A percentile compares a stretch with the other conserved stretches of the same genome.
Conservation (phyloP, 306 rosid species). For the Biancaea sappan region DNA sequence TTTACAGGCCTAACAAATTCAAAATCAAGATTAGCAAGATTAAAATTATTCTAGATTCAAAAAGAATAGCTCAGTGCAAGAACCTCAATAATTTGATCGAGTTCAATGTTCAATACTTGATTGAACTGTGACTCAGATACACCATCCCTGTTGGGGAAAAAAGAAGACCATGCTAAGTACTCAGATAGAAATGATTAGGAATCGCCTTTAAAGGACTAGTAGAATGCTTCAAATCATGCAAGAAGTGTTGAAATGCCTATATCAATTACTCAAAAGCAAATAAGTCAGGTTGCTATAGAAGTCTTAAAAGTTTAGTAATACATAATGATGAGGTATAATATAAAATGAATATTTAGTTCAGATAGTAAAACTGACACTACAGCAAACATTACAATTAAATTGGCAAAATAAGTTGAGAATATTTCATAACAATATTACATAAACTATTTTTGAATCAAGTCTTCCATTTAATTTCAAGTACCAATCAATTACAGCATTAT, state of each 20-base stretch:
- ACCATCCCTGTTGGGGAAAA: slow-evolving; percentile 70
- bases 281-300: not conserved
- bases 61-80: not conserved
- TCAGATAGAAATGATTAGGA: not conserved
- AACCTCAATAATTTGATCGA: slow-evolving; percentile 84
- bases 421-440: too few species aligned
- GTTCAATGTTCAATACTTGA: slow-evolving; percentile 82
- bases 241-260: not conserved
- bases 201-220: not conserved
- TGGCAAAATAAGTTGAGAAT: too few species aligned
- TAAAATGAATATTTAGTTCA: not conserved
- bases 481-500: too few species aligned
- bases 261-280: not conserved
- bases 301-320: not conserved
- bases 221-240: not conserved
- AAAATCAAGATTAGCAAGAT: not conserved
- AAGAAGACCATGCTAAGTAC: not conserved
- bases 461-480: too few species aligned
- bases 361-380: too few species aligned
- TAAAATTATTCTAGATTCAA: not conserved
- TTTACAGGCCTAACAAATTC: slow-evolving; percentile 66
- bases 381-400: not conserved
- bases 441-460: too few species aligned
- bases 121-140: slow-evolving; percentile 92
- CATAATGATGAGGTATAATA: not conserved